Evolutionary conservation across 2,329 filamentous ascomycete genomes (phyloP), one percentile per base, ranked within the genome.

Genomic region (Trichoderma sp.): DNA sequence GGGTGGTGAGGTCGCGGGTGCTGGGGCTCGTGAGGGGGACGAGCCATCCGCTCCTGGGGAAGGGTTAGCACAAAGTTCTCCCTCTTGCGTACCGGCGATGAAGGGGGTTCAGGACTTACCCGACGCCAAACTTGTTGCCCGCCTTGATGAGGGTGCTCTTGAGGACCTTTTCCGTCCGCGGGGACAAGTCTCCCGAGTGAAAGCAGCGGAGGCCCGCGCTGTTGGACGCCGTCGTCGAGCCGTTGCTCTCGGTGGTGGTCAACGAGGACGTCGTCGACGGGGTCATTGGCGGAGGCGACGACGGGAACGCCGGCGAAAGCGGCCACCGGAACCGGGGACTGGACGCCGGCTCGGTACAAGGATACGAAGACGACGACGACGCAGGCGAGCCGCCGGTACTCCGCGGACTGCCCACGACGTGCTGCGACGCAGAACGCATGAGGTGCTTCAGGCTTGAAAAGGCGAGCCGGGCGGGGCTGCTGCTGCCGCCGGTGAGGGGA

Each of bases 151-250:
- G 77, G 1, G 81, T 79, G 12, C 78, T 74, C 17, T 76, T 78
- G 43, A 88, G 75, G 2, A 78, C 74, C 71, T 78, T 81, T 66
- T 83, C 81, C 2, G 82, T 81, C 55, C 79, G 79, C 2, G 76
- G 71, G 5, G 80, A 78, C 34, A 87, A 72, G 1, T 79, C 72
- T 34, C 78, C 76, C 28, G 81, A 76, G 70, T 85, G 77, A 39
- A 86, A 75, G 28, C 88, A 77, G 17, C 80, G 80, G 68, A 87
- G 76, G 34, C 82, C 82, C 62, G 82, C 82, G 17, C 75, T 72
- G 47, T 75, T 77, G 1, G 79, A 72, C 12, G 34, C 12, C 5
- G 74, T 70, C 66, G 76, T 72, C 21, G 74, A 68, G 15, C 71
- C 72, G 44, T 73, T 71, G 21, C 66, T 70, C 50, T 76, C 74